phyloP scores from a whole-genome alignment of 345 rosid species.

The Hibiscus trionum region DNA sequence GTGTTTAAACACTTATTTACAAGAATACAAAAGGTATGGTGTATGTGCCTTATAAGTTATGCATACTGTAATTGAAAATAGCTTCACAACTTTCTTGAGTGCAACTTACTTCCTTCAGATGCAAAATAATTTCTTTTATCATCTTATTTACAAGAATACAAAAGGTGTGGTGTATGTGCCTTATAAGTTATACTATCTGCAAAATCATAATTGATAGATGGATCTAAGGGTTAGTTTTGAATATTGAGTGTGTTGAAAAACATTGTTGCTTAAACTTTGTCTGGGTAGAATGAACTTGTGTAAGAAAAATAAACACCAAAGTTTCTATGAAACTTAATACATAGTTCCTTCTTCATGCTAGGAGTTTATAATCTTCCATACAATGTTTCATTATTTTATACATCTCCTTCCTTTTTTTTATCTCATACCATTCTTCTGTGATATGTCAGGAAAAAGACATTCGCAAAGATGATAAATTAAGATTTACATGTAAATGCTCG shows the following conservation, averaged over 20 bases:
- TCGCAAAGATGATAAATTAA: slow-evolving; percentile 73
- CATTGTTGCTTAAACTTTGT: neutral
- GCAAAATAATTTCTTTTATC: neutral
- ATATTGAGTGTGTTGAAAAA: neutral
- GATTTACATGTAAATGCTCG: slow-evolving; percentile 81
- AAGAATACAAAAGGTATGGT: slow-evolving; percentile 80
- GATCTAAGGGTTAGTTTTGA: neutral
- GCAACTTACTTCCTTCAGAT: neutral
- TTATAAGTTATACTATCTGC: neutral
- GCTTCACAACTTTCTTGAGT: neutral
- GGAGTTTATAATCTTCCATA: neutral
- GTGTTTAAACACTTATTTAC: slow-evolving; percentile 85
- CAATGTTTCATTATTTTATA: neutral
- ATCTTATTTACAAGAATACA: neutral
- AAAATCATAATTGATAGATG: neutral
- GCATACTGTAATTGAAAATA: neutral
- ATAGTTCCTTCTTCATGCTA: neutral
- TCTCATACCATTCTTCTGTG: slow-evolving; percentile 11
- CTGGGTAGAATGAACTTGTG: neutral
- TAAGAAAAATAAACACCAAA: neutral
- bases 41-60: neutral
- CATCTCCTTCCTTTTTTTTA: neutral
- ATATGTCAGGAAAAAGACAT: slow-evolving; percentile 67
- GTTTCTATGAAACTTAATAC: neutral
- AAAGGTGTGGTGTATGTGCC: too few species aligned